Conservation (phyloP, 768 basidiomycete species). For the Mycena haematopus region DNA sequence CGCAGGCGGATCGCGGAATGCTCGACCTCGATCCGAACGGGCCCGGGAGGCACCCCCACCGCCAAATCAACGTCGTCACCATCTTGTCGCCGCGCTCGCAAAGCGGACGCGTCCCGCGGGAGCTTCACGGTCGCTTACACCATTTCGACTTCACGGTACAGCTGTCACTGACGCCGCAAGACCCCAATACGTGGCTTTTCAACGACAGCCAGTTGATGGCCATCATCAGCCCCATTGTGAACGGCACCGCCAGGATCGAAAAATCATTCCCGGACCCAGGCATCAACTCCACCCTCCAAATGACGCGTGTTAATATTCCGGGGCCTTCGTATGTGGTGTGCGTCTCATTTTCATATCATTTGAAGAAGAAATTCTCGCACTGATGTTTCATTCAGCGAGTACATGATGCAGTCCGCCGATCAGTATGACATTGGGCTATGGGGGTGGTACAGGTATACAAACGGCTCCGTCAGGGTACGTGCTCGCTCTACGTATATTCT, state of each 20-base stretch:
- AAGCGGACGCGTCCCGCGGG: neutral
- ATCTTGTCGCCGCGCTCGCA: neutral
- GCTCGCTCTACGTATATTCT: too few species aligned
- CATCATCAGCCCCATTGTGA: neutral
- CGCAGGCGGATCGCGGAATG: neutral
- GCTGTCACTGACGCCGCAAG: neutral
- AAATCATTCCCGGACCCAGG: neutral
- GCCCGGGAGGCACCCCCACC: neutral
- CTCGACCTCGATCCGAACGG: neutral
- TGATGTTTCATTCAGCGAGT: conserved; percentile 5
- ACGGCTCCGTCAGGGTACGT: conserved; percentile 4
- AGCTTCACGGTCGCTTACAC: neutral
- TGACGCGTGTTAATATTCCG: neutral
- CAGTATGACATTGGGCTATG: neutral
- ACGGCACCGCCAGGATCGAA: neutral
- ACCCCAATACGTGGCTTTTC: neutral
- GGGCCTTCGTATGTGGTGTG: neutral
- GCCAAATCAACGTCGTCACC: conserved; percentile 3
- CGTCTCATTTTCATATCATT: neutral
- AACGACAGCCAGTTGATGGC: neutral
- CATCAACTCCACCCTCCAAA: neutral
- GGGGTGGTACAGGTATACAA: conserved; percentile 6
- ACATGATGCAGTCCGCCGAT: neutral
- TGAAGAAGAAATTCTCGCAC: neutral
- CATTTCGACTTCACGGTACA: conserved; percentile 9